Conservation (phyloP, 371 early-diverging fungal genomes). For the Syncephalis plumigaleata region DNA sequence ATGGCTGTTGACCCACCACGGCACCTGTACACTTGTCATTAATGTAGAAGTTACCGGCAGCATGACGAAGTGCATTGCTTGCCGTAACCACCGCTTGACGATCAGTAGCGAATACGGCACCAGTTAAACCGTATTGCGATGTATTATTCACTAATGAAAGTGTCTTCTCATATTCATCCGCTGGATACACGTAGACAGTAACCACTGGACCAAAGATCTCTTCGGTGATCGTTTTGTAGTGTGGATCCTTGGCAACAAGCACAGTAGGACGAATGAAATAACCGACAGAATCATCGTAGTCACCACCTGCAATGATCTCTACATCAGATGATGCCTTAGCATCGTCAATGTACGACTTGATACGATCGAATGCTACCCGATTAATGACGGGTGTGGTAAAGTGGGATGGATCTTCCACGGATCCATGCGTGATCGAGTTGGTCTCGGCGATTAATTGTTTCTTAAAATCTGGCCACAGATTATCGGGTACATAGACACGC, state of each 20-base stretch:
- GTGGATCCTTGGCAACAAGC: conserved; percentile 70
- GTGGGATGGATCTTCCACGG: conserved; percentile 48
- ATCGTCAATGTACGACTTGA: conserved; percentile 72
- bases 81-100: conserved; percentile 59
- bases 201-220: conserved; percentile 98
- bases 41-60: conserved; percentile 96
- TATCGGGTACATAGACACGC: conserved; percentile 77
- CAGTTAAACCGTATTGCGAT: conserved; percentile 80
- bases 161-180: conserved; percentile 51
- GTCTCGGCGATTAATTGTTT: conserved; percentile 38
- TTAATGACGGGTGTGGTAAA: conserved; percentile 75
- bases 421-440: conserved; percentile 66
- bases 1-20: conserved; percentile 95
- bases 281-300: conserved; percentile 65
- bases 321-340: conserved; percentile 39
- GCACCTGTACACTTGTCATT: conserved; percentile 98
- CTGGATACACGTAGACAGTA: conserved; percentile 83
- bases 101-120: conserved; percentile 73
- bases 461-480: conserved; percentile 59
- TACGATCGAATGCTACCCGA: conserved; percentile 83
- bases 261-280: conserved; percentile 89
- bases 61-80: conserved; percentile 61
- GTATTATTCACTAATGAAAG: conserved; percentile 64
- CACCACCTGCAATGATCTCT: conserved; percentile 70
- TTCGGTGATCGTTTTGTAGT: conserved; percentile 72